Percentiles rank a stretch among this genome's conserved stretches.
phyloP scores from a whole-genome alignment of 139 green algal species.

The Pleodorina starrii region DNA sequence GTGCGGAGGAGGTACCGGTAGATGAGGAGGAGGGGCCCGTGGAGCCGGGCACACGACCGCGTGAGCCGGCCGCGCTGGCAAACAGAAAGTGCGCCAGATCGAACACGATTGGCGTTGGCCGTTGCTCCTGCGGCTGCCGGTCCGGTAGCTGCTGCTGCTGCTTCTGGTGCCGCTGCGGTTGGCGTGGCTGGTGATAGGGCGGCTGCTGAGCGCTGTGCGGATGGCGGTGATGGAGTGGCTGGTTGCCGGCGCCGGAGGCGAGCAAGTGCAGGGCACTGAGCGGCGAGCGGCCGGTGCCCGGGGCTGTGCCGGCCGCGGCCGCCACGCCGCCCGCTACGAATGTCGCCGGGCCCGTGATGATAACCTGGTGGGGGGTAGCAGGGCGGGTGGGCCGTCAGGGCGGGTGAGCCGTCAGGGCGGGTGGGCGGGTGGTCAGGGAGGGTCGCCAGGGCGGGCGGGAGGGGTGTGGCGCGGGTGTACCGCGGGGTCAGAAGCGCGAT shows the following conservation, averaged over 20 bases:
- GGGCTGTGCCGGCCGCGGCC: too few relatives aligned
- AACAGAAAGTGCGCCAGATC: background rate
- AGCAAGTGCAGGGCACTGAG: background rate
- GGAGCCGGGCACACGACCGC: too few relatives aligned
- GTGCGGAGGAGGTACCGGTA: too few relatives aligned
- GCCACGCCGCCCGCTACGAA: background rate
- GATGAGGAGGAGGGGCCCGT: too few relatives aligned
- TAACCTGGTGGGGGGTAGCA: background rate
- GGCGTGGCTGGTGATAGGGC: background rate
- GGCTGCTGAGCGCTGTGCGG: background rate
- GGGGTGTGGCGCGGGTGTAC: background rate
- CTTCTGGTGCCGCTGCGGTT: background rate
- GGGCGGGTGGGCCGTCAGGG: too few relatives aligned
- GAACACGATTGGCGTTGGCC: too few relatives aligned
- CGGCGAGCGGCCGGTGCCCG: background rate
- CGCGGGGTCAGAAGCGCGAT: too few relatives aligned
- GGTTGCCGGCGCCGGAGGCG: background rate
- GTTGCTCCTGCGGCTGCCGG: too few relatives aligned
- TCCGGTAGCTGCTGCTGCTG: background rate
- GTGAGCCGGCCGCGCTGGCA: too few relatives aligned
- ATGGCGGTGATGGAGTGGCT: background rate
- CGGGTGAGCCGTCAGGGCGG: too few relatives aligned
- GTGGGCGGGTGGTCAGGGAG: too few relatives aligned
- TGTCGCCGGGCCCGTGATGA: conserved; percentile 5
- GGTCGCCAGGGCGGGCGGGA: background rate